Conservation (phyloP, 805 yeast species). For the Candida boleticola region DNA sequence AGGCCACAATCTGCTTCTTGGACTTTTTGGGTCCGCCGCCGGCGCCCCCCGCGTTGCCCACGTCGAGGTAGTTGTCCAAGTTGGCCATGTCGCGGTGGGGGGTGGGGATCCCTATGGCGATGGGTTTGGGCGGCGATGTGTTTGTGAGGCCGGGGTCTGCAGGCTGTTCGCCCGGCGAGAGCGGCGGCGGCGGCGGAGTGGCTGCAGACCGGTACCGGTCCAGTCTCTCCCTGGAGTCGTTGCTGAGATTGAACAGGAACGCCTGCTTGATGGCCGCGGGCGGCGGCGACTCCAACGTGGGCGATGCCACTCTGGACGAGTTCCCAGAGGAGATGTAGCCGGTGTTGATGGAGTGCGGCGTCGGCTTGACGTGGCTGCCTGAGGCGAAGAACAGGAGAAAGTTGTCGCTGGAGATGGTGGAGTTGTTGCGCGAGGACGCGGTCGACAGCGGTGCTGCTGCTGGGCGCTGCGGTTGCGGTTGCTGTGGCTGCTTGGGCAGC, state of each 20-base stretch:
- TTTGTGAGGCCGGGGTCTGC: constrained; percentile 16
- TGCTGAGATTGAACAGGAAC: background rate
- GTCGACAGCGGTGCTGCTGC: background rate
- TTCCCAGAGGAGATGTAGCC: background rate
- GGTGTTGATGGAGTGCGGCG: background rate
- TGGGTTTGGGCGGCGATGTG: constrained; percentile 21
- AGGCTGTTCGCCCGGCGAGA: constrained; percentile 2
- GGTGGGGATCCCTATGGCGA: constrained; percentile 11
- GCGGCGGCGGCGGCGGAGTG: constrained; percentile 11
- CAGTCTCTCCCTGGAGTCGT: too few species aligned
- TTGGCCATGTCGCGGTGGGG: background rate
- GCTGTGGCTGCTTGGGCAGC: constrained; percentile 8
- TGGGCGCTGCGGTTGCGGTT: background rate
- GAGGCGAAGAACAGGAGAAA: constrained; percentile 4
- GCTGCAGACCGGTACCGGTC: too few species aligned
- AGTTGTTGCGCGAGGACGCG: constrained; percentile 3
- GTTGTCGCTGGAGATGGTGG: constrained; percentile 6
- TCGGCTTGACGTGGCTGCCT: background rate
- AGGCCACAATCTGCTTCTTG: constrained; percentile 52
- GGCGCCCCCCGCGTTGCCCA: too few species aligned
- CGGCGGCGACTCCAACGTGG: constrained; percentile 3
- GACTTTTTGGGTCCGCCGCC: constrained; percentile 28
- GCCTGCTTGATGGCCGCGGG: background rate
- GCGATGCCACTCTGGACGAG: constrained; percentile 4
- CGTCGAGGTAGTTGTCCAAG: background rate